A percentile compares a stretch with the other conserved stretches of the same genome.
phyloP scores from a whole-genome alignment of 371 early-diverging fungal species.

The Rhizopus sp. region DNA sequence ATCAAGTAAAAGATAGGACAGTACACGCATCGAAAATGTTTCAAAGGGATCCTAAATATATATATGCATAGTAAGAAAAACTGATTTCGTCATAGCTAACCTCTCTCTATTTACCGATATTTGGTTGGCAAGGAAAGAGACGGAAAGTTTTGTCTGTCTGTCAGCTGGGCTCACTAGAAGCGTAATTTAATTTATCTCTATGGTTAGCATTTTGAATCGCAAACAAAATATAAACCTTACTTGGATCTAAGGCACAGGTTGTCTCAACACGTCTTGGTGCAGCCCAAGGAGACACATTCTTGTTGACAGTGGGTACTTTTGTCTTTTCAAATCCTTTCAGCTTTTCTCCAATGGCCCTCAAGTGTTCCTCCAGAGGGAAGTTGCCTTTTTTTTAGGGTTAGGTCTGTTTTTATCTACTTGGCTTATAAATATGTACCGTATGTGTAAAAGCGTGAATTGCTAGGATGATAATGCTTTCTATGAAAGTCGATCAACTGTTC shows the following conservation, averaged over 20 bases:
- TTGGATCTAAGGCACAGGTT: conserved; percentile 78
- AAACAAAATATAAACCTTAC: conserved; percentile 42
- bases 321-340: conserved; percentile 47
- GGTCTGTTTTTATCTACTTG: background rate
- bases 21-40: conserved; percentile 78
- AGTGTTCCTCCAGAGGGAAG: conserved; percentile 76
- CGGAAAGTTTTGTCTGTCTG: conserved; percentile 77
- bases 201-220: no score
- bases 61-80: background rate
- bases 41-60: conserved; percentile 71
- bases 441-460: conserved; percentile 86
- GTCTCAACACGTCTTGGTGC: conserved; percentile 50
- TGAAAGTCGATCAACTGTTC: conserved; percentile 84
- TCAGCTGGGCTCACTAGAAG: conserved; percentile 71
- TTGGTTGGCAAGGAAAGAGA: conserved; percentile 82
- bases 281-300: conserved; percentile 52
- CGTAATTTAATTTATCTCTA: background rate
- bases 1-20: conserved; percentile 80
- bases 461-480: conserved; percentile 84
- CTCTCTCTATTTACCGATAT: conserved; percentile 50
- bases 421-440: conserved; percentile 66
- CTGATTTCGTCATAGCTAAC: background rate
- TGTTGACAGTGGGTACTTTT: conserved; percentile 50
- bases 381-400: conserved; percentile 42
- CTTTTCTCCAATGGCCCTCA: conserved; percentile 64